Percentiles rank a stretch among this genome's conserved stretches.
These are phyloP conservation scores for Monosporascus sp. DNA, from an alignment of 2,329 filamentous ascomycete species.

Conservation along the genomic window DNA sequence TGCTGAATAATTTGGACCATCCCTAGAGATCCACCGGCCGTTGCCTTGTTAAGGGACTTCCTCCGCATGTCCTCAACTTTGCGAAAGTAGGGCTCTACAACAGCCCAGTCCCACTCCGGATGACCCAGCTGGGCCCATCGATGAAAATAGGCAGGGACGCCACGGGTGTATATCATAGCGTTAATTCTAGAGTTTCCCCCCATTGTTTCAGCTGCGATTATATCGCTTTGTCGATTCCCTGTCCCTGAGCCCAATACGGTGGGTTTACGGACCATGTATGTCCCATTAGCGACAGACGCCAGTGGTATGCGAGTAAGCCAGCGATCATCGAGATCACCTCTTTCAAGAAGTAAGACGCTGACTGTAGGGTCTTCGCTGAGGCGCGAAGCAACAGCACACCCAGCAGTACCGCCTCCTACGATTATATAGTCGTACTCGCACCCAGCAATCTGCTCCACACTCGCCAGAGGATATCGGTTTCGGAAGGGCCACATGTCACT, in stretches of 20 bases:
- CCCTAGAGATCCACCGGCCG: background rate
- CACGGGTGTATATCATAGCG: background rate
- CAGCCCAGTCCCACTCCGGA: slow-evolving; percentile 8
- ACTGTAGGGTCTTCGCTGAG: background rate
- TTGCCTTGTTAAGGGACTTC: background rate
- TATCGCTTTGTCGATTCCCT: background rate
- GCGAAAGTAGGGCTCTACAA: slow-evolving; percentile 9
- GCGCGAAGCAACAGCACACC: background rate
- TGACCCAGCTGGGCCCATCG: slow-evolving; percentile 17
- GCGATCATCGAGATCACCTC: background rate
- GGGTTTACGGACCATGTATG: background rate
- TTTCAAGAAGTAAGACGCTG: background rate
- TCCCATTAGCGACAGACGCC: background rate
- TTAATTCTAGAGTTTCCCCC: background rate
- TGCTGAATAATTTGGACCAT: background rate
- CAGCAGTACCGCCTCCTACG: background rate
- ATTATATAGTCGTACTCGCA: background rate
- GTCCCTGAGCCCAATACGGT: background rate
- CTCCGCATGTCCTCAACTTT: slow-evolving; percentile 4
- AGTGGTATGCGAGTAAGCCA: background rate
- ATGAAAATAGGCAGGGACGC: slow-evolving; percentile 4
- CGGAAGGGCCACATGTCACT: background rate
- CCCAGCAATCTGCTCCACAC: background rate
- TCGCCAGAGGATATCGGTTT: background rate
- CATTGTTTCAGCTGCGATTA: background rate